Percentiles rank a stretch among this genome's conserved stretches.
These are phyloP conservation scores for Paracamarosporium sp. DNA, from an alignment of 2,329 filamentous ascomycete genomes.

Conservation along the genomic window DNA sequence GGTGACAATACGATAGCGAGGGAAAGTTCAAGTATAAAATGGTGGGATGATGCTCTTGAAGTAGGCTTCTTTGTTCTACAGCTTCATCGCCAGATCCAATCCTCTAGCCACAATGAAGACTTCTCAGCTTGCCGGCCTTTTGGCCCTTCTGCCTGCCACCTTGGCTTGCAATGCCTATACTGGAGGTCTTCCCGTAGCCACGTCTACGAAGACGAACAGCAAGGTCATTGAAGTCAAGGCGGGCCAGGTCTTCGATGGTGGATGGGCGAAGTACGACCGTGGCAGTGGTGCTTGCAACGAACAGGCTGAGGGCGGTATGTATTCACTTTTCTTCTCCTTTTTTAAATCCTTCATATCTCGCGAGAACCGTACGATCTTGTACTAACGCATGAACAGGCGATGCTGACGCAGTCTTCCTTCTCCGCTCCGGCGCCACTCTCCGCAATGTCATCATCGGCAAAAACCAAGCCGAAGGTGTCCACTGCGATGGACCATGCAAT, in stretches of 20 bases:
- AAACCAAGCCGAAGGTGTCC: conserved; percentile 59
- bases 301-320: conserved; percentile 27
- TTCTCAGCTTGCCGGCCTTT: conserved; percentile 17
- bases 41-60: neutral
- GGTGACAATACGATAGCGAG: neutral
- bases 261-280: conserved; percentile 34
- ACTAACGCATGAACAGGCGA: conserved; percentile 25
- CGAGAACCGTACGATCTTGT: neutral
- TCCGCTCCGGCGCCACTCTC: conserved; percentile 57
- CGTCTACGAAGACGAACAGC: conserved; percentile 33
- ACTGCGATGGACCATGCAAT: conserved; percentile 57
- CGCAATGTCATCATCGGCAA: conserved; percentile 62
- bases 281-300: conserved; percentile 31
- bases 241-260: conserved; percentile 29
- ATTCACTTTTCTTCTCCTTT: neutral
- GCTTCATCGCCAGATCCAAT: neutral
- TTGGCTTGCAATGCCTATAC: conserved; percentile 34
- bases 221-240: conserved; percentile 32
- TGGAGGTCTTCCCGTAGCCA: conserved; percentile 30
- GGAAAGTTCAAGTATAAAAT: neutral
- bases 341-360: neutral
- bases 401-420: conserved; percentile 58
- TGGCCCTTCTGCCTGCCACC: conserved; percentile 26
- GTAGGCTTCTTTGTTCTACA: neutral
- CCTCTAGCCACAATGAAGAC: conserved; percentile 21